Base-by-base conservation (phyloP, 2,329 filamentous ascomycete genomes). In the Aspergillus sp. region DNA sequence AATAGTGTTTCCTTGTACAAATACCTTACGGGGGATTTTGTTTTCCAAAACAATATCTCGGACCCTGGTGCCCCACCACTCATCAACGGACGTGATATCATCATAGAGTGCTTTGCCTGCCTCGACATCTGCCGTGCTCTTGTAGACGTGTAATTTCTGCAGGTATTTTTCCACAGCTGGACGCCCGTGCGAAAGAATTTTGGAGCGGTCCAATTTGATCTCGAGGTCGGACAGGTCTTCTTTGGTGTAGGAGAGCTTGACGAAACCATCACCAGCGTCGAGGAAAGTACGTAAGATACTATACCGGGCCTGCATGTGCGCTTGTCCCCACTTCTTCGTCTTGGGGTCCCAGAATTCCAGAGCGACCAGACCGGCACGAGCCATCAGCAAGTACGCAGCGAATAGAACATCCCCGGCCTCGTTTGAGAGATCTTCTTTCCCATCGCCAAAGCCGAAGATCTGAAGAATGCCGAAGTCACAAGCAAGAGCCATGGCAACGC, bases 291-390 rank as follows among this genome's bases (percentile, higher is more conserved):
- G 76, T 54, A 97, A 79, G 67, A 97, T 96, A 51, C 89, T 90
- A 77, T 92, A 97, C 11, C 93, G 89, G 20, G 92, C 93, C 76
- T 96, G 91, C 76, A 91, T 96, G 71, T 96, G 92, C 62, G 89
- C 85, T 75, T 96, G 93, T 8, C 93, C 93, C 93, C 93, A 96
- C 78, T 96, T 96, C 64, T 87, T 82, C 66, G 84, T 87, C 78
- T 93, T 93, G 5, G 92, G 92, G 68, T 97, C 92, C 92, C 92
- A 98, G 81, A 95, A 91, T 72, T 98, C 93, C 20, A 98, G 83
- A 1, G 93, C 89, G 5, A 87, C 85, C 44, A 99, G 81, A 59
- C 95, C 95, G n/a, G 92, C 91, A 38, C 93, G 86, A 13, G 95
- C 95, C 93, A 99, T 98, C 64, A 88, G 87, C 9, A 99, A 84